These are phyloP conservation scores for Myxozyma kluyveri DNA, from an alignment of 805 yeast genomes.

Conservation along the genomic window DNA sequence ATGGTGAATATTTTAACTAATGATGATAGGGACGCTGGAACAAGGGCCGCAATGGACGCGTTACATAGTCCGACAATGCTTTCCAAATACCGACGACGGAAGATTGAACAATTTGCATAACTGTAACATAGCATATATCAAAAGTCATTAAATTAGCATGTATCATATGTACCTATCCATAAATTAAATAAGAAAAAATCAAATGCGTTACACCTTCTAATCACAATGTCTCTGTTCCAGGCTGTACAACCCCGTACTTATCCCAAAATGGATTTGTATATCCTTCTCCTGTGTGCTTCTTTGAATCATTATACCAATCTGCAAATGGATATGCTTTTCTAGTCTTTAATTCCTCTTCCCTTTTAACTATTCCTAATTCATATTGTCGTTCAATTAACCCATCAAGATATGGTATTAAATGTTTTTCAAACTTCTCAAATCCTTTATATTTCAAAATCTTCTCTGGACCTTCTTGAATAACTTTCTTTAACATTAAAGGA, in stretches of 20 bases:
- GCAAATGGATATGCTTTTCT: constrained; percentile 48
- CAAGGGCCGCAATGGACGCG: constrained; percentile 81
- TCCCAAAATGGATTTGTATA: constrained; percentile 24
- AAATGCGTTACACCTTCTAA: neutral
- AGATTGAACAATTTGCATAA: constrained; percentile 3
- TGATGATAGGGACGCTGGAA: constrained; percentile 81
- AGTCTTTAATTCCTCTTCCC: constrained; percentile 58
- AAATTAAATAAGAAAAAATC: neutral
- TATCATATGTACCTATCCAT: neutral
- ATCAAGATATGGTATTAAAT: constrained; percentile 58
- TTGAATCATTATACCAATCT: constrained; percentile 29
- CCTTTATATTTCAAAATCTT: constrained; percentile 63
- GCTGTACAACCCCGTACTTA: constrained; percentile 3
- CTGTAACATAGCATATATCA: neutral
- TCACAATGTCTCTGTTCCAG: constrained; percentile 2
- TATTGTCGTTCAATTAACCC: constrained; percentile 56
- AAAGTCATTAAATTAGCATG: neutral
- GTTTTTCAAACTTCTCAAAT: constrained; percentile 58
- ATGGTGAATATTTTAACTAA: too few species aligned
- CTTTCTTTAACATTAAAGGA: constrained; percentile 62
- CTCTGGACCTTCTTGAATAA: constrained; percentile 64
- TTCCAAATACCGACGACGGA: constrained; percentile 50
- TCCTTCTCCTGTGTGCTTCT: constrained; percentile 22
- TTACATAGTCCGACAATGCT: constrained; percentile 55
- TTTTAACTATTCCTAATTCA: constrained; percentile 52